Conservation (phyloP, 116 monocot species). For the Papilionanthe hybrid region DNA sequence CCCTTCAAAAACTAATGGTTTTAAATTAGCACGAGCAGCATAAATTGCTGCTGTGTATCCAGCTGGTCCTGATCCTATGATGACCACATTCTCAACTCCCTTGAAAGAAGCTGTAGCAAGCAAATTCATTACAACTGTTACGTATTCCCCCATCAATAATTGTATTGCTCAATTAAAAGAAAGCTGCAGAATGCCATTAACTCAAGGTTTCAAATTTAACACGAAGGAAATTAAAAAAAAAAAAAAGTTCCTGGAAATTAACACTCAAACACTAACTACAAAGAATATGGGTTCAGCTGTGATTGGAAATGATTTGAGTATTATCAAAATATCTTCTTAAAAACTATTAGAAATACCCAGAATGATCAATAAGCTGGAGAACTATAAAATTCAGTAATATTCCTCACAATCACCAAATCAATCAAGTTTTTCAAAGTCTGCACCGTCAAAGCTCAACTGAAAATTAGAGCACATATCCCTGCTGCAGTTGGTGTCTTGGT, state of each 20-base stretch:
- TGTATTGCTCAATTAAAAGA: background rate
- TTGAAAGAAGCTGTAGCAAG: slow-evolving; percentile 36
- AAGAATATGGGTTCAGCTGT: background rate
- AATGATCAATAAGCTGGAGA: no score
- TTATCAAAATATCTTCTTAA: no score
- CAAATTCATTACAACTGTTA: background rate
- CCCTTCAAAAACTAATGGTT: slow-evolving; percentile 93
- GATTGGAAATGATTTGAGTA: background rate
- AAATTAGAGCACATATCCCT: no score
- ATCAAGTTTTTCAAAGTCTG: no score
- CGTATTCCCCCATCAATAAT: background rate
- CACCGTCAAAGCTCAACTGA: no score
- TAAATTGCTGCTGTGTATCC: slow-evolving; percentile 98
- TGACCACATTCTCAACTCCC: slow-evolving; percentile 87
- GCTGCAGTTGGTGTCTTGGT: no score
- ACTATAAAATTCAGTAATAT: no score
- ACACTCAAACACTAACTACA: background rate
- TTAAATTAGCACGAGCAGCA: slow-evolving; percentile 94
- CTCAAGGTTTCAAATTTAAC: background rate
- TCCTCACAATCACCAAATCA: no score
- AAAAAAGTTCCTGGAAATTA: background rate
- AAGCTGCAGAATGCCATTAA: background rate
- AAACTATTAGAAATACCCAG: no score
- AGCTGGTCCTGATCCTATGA: slow-evolving; percentile 95
- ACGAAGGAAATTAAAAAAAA: background rate